These are phyloP conservation scores for Globomyces pollinis-pini DNA, from an alignment of 192 early-diverging fungal species.

Conservation along the genomic window DNA sequence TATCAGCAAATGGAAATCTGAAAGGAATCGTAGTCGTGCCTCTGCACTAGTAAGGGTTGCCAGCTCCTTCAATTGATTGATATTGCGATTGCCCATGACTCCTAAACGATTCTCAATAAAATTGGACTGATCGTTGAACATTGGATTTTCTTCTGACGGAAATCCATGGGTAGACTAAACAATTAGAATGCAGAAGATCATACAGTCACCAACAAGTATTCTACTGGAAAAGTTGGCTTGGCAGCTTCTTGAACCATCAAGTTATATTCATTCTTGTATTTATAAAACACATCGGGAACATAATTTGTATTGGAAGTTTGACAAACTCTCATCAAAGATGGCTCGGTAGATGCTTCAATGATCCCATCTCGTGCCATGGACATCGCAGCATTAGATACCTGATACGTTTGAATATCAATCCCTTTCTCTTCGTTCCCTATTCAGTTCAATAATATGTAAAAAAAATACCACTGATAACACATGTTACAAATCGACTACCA, in stretches of 20 bases:
- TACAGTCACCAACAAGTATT: constrained; percentile 93
- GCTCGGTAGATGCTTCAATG: constrained; percentile 81
- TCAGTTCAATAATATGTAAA: neutral
- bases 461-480: constrained; percentile 65
- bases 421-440: constrained; percentile 71
- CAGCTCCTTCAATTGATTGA: constrained; percentile 41
- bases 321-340: constrained; percentile 77
- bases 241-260: constrained; percentile 78
- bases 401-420: constrained; percentile 81
- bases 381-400: constrained; percentile 84
- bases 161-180: constrained; percentile 77
- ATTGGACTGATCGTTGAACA: constrained; percentile 50
- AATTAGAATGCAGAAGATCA: constrained; percentile 12
- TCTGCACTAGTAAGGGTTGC: constrained; percentile 30
- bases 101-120: constrained; percentile 80
- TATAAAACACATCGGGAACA: constrained; percentile 95
- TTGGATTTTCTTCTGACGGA: constrained; percentile 67
- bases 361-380: constrained; percentile 88
- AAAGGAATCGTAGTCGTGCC: too few species aligned
- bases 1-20: constrained; percentile 82
- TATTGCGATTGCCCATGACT: constrained; percentile 46
- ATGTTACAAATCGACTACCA: constrained; percentile 91
- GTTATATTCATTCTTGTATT: constrained; percentile 91
- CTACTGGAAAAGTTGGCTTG: constrained; percentile 93
- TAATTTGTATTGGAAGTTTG: constrained; percentile 69